Evolutionary conservation across 2,329 filamentous ascomycete species (phyloP), one percentile per base, ranked within the genome.

Genomic region (Epichloe amarillans): DNA sequence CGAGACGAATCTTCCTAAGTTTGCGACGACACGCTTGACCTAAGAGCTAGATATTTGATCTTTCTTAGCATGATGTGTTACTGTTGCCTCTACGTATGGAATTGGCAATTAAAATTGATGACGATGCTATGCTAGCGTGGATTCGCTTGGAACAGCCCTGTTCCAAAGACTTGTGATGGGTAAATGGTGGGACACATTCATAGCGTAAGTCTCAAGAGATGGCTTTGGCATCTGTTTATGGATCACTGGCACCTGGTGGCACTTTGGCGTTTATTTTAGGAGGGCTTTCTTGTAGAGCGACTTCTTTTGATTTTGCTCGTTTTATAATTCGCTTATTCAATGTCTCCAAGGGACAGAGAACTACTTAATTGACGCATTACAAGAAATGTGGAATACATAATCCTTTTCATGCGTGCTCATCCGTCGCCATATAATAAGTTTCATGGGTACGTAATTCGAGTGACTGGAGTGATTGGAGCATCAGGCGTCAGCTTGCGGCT

Each of bases 1-100:
- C 84, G 86, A 65, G 93, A 97, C 70, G 93, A 98, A 73, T 81
- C 86, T 54, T 80, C 89, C 71, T 95, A 84, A 83, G 47, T 52
- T n/a, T 17, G 26, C 36, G 6, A 23, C 26, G 12, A 33, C 14
- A 48, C 14, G 17, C 23, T 19, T 35, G 5, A 21, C 2, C 23
- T 40, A 38, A 37, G 33, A 11, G 14, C 11, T 12, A 10, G 39
- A 19, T 11, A 19, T 48, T 33, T 43, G 38, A 17, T 49, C 17
- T 15, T 26, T 30, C 39, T 30, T 15, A 48, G 23, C 14, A 12
- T 10, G 47, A 43, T 23, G 10, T 23, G n/a, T 21, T 12, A 10
- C 15, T 41, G 7, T 19, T 38, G 30, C 26, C 23, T 26, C 33
- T 14, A 5, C 37, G 47, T 15, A 41, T 17, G 33, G 15, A 35